phyloP scores from a whole-genome alignment of 352 stramenopile species.

The Paralagenidium karlingii region DNA sequence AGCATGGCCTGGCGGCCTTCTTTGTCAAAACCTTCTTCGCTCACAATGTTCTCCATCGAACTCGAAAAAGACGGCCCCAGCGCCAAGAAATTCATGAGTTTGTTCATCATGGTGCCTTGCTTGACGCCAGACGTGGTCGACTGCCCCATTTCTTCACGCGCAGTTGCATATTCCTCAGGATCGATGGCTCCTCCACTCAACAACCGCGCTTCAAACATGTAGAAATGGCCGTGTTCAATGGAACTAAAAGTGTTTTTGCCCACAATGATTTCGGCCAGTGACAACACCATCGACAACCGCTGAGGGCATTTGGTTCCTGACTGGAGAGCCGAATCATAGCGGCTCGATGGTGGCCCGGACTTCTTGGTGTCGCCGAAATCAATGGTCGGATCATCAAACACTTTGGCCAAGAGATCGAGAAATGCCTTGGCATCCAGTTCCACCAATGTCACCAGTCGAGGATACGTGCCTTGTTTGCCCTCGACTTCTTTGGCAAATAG shows the following conservation, averaged over 20 bases:
- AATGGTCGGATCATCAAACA: conserved; percentile 73
- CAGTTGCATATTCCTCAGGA: conserved; percentile 67
- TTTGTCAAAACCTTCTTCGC: conserved; percentile 80
- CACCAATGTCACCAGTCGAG: conserved; percentile 71
- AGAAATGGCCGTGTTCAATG: conserved; percentile 79
- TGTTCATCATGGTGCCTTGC: conserved; percentile 72
- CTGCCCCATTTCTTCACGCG: conserved; percentile 36
- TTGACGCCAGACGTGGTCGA: conserved; percentile 14
- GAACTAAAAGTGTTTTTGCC: conserved; percentile 55
- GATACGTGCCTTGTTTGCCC: conserved; percentile 29
- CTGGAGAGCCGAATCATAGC: conserved; percentile 68
- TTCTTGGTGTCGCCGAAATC: conserved; percentile 52
- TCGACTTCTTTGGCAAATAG: conserved; percentile 61
- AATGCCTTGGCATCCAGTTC: conserved; percentile 70
- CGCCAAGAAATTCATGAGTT: conserved; percentile 79
- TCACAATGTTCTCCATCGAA: not conserved
- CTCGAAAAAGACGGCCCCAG: conserved; percentile 34
- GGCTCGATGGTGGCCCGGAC: conserved; percentile 28
- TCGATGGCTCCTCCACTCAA: conserved; percentile 76
- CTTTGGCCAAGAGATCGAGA: conserved; percentile 64
- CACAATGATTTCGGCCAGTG: conserved; percentile 74
- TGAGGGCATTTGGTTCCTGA: conserved; percentile 67
- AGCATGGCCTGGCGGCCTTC: conserved; percentile 68
- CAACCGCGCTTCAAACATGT: conserved; percentile 83
- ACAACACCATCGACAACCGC: conserved; percentile 71